A percentile compares a stretch with the other conserved stretches of the same genome.
phyloP scores from a whole-genome alignment of 2,329 filamentous ascomycete species.

The Pseudocercospora musae region DNA sequence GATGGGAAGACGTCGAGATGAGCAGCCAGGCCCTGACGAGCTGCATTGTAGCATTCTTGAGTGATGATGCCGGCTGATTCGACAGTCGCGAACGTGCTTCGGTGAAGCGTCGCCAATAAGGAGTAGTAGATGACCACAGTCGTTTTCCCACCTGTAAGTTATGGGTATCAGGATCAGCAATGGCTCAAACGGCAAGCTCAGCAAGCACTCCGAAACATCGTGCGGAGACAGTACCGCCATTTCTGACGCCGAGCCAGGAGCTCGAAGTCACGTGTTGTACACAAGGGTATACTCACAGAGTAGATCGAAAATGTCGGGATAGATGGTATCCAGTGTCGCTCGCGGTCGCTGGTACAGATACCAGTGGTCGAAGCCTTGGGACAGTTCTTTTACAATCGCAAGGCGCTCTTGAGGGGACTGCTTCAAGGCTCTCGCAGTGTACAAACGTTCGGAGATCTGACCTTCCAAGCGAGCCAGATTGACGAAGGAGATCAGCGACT shows the following conservation, averaged over 20 bases:
- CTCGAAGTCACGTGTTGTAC: too few relatives aligned
- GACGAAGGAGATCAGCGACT: background rate
- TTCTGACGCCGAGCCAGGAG: too few relatives aligned
- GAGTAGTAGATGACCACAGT: slow-evolving; percentile 11
- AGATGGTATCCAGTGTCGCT: background rate
- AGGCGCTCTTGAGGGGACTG: slow-evolving; percentile 8
- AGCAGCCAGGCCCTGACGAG: slow-evolving; percentile 10
- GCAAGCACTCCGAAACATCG: too few relatives aligned
- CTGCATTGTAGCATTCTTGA: slow-evolving; percentile 13
- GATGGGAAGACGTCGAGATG: slow-evolving; percentile 9
- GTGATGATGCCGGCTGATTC: slow-evolving; percentile 11
- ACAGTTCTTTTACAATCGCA: slow-evolving; percentile 8
- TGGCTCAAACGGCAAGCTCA: too few relatives aligned
- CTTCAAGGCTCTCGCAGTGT: slow-evolving; percentile 10
- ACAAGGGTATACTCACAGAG: slow-evolving; percentile 18
- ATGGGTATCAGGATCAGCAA: too few relatives aligned
- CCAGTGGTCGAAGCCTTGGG: slow-evolving; percentile 3
- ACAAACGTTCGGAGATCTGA: slow-evolving; percentile 12
- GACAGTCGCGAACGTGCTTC: slow-evolving; percentile 7
- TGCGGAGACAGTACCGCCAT: too few relatives aligned
- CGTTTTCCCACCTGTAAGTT: background rate
- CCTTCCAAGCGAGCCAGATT: slow-evolving; percentile 7
- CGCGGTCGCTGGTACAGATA: background rate
- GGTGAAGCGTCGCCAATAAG: slow-evolving; percentile 12
- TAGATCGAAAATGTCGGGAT: slow-evolving; percentile 8